phyloP scores from a whole-genome alignment of 1,284 basidiomycete genomes.

The Marasmius oreades region DNA sequence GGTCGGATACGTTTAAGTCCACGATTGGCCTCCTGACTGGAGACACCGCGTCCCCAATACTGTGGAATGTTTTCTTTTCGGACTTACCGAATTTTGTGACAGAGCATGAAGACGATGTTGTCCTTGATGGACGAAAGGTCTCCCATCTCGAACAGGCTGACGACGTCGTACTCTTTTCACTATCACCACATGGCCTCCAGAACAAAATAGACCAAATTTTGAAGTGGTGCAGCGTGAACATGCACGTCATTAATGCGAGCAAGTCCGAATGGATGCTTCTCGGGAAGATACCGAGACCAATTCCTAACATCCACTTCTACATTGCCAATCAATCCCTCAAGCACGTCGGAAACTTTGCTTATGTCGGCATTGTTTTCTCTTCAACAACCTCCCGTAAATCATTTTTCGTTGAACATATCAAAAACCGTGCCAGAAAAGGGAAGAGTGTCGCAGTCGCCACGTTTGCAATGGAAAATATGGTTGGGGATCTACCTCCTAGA shows the following conservation, averaged over 20 bases:
- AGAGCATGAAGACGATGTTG: background rate
- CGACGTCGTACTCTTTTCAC: constrained; percentile 1
- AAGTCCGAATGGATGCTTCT: background rate
- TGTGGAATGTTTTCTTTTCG: constrained; percentile 11
- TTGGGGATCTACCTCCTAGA: no score
- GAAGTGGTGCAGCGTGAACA: background rate
- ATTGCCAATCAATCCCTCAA: background rate
- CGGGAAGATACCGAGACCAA: background rate
- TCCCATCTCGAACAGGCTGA: constrained; percentile 9
- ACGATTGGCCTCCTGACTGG: constrained; percentile 8
- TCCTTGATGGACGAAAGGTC: background rate
- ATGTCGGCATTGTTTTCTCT: no score
- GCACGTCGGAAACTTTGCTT: no score
- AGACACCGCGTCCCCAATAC: constrained; percentile 6
- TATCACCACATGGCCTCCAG: background rate
- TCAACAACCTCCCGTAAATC: no score
- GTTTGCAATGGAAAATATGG: no score
- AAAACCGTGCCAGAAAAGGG: no score
- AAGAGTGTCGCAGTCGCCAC: no score
- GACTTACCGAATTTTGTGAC: background rate
- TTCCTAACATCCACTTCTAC: background rate
- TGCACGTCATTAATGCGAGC: background rate
- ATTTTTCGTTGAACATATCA: no score
- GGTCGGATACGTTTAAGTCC: background rate
- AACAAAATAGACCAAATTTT: background rate